Evolutionary conservation across 106 monocot genomes (phyloP).

Genomic region (Dioscorea dumetorum): DNA sequence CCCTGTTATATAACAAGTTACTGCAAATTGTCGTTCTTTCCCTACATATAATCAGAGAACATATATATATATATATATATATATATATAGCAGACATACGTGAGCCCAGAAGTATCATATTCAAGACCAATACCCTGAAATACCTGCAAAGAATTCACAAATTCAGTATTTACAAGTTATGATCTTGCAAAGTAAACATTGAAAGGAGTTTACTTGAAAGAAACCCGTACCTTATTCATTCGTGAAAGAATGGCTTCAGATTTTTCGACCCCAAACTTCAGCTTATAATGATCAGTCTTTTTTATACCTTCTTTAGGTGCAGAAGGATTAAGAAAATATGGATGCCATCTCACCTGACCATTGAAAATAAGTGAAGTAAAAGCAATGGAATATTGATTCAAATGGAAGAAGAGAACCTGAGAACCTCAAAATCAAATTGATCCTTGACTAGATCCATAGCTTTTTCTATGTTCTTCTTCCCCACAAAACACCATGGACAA

Average conservation of each 20-base stretch:
- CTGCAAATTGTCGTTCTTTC: neutral
- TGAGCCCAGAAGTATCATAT: conserved; percentile 64
- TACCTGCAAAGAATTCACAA: conserved; percentile 35
- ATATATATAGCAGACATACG: conserved; percentile 42
- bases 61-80: too few species aligned
- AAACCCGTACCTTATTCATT: conserved; percentile 54
- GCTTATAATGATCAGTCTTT: conserved; percentile 54
- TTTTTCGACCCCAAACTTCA: conserved; percentile 61
- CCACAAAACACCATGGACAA: conserved; percentile 96
- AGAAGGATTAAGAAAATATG: conserved; percentile 65
- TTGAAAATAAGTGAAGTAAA: neutral
- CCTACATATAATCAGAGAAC: neutral
- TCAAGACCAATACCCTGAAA: conserved; percentile 61
- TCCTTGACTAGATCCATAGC: conserved; percentile 68
- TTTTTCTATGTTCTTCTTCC: conserved; percentile 85
- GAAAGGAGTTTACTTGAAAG: neutral
- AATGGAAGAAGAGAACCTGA: neutral
- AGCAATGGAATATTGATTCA: neutral
- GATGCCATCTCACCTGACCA: conserved; percentile 81
- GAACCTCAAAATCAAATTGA: conserved; percentile 79
- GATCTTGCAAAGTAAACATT: neutral
- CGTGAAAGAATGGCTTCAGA: conserved; percentile 36
- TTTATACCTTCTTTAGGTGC: conserved; percentile 80
- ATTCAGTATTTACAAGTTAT: neutral
- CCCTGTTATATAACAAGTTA: conserved; percentile 34